These are phyloP conservation scores for Eimeria zaria DNA, from an alignment of 169 alveolate genomes.

Conservation along the genomic window DNA sequence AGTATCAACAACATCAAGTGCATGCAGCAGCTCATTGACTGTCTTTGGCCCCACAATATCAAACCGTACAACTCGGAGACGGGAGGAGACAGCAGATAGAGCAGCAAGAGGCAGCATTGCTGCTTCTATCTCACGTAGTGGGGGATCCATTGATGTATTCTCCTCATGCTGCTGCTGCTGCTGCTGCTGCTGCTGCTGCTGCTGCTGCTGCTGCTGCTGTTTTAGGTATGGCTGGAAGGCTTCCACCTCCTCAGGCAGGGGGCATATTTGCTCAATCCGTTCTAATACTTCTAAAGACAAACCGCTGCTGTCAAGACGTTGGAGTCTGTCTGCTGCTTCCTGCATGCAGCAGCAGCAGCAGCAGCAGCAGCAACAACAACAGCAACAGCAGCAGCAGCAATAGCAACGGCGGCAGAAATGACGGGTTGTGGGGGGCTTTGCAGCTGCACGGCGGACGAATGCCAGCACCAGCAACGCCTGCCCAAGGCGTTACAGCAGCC, in stretches of 20 bases:
- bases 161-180: too few relatives aligned
- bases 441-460: not conserved
- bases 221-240: slow-evolving; percentile 10
- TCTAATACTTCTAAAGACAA: slow-evolving; percentile 84
- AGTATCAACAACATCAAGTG: slow-evolving; percentile 72
- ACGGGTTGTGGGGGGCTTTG: too few relatives aligned
- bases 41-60: slow-evolving; percentile 12
- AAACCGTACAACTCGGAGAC: slow-evolving; percentile 12
- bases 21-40: slow-evolving; percentile 60
- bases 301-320: slow-evolving; percentile 82
- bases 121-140: slow-evolving; percentile 63
- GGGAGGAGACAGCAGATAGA: slow-evolving; percentile 15
- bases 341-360: slow-evolving; percentile 41
- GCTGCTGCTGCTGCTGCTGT: slow-evolving; percentile 29
- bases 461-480: not conserved
- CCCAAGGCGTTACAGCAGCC: not conserved
- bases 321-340: slow-evolving; percentile 81
- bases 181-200: slow-evolving; percentile 5
- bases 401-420: too few relatives aligned
- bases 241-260: slow-evolving; percentile 82
- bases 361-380: not conserved
- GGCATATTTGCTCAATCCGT: slow-evolving; percentile 85
- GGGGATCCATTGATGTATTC: too few relatives aligned
- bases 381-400: too few relatives aligned
- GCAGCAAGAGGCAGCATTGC: slow-evolving; percentile 31